phyloP scores from a whole-genome alignment of 768 basidiomycete species.

The Cubamyces sp. region DNA sequence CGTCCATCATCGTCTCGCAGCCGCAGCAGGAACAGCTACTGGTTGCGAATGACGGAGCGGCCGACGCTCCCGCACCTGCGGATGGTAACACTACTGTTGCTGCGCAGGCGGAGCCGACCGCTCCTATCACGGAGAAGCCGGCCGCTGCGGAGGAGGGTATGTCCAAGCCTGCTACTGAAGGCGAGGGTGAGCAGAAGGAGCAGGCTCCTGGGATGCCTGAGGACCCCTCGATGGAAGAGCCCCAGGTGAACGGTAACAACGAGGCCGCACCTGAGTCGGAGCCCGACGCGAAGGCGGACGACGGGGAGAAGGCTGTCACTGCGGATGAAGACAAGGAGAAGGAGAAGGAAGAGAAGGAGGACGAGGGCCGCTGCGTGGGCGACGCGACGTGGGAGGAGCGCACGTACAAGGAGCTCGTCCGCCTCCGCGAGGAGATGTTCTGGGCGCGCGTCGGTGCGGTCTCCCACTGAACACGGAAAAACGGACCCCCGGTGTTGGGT shows the following conservation, averaged over 20 bases:
- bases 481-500: background rate
- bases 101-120: background rate
- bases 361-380: slow-evolving; percentile 55
- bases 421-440: slow-evolving; percentile 82
- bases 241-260: slow-evolving; percentile 6
- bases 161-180: too few relatives aligned
- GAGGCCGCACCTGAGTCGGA: background rate
- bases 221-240: background rate
- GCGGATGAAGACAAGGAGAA: background rate
- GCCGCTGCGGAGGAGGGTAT: background rate
- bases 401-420: slow-evolving; percentile 79
- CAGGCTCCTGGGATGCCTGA: background rate
- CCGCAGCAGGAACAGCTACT: background rate
- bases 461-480: background rate
- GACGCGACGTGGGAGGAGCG: slow-evolving; percentile 84
- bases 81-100: background rate
- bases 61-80: background rate
- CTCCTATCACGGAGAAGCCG: slow-evolving; percentile 16
- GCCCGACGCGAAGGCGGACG: background rate
- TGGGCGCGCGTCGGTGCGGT: slow-evolving; percentile 74
- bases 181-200: slow-evolving; percentile 1
- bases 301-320: background rate
- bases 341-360: slow-evolving; percentile 28
- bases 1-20: slow-evolving; percentile 28
- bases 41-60: background rate